Base-by-base conservation (phyloP, 2,329 filamentous ascomycete genomes). In the Aspergillus sp. region DNA sequence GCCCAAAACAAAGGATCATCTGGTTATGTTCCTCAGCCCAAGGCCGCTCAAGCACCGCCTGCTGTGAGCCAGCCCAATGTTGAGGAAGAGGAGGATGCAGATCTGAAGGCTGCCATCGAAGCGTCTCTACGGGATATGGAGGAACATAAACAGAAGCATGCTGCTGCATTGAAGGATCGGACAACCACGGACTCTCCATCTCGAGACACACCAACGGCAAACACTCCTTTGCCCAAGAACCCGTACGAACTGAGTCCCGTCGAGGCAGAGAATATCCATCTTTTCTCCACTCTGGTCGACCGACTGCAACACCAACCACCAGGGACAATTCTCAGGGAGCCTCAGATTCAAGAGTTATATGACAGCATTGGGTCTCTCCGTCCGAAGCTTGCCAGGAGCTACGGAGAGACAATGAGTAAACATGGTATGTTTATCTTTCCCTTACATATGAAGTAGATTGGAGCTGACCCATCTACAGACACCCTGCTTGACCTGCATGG, bases 331-430 rank as follows among this genome's bases (percentile, higher is more conserved):
- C 70, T 98, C n/a, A 79, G 93, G 42, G 93, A 98, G 61, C 93
- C 93, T 1, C 93, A 97, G 64, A 96, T 98, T 43, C 93, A 98
- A 67, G 93, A 98, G 69, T 75, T 98, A 4, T 98, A 98, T 64
- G 93, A 97, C 62, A 94, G 90, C 58, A 97, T 98, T 58, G 89
- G 91, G n/a, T 79, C 88, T 10, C 73, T 98, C 52, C 80, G 93
- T 43, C 93, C 93, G 1, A 98, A 98, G 67, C 75, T 98, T 46
- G 93, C 93, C 4, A 81, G 93, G 48, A 96, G 91, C 0, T 96
- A 97, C 63, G 93, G 93, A 46, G 93, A 98, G 72, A 96, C 93
- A 0, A 97, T 98, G 93, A 97, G 93, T 79, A 98, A 98, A 69
- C 93, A 97, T 67, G 90, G 88, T 88, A 73, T 64, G 81, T 70